A percentile compares a stretch with the other conserved stretches of the same genome.
Conservation (phyloP, 169 alveolate genomes). For the Cryptosporidium parvum region DNA sequence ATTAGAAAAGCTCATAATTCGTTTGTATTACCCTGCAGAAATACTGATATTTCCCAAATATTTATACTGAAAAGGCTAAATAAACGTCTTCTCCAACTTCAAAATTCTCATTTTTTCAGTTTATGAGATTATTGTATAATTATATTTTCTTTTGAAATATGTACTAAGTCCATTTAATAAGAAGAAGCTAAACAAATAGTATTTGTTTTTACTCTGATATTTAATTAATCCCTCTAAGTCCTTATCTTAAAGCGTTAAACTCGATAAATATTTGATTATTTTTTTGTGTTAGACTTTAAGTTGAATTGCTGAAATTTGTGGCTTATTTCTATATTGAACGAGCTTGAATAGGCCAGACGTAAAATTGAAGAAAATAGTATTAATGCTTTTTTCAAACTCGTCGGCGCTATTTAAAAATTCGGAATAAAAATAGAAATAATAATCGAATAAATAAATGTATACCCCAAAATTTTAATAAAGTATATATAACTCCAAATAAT, state of each 20-base stretch:
- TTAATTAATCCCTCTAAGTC: not conserved
- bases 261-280: not conserved
- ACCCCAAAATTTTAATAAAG: too few relatives aligned
- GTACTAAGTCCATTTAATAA: not conserved
- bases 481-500: not conserved
- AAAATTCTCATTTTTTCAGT: not conserved
- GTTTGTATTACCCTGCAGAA: slow-evolving; percentile 10
- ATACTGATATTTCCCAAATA: not conserved
- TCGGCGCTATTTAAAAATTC: not conserved
- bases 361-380: not conserved
- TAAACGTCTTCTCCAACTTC: not conserved
- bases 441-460: too few relatives aligned
- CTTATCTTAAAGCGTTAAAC: not conserved
- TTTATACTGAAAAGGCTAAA: slow-evolving; percentile 6
- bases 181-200: not conserved
- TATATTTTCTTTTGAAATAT: not conserved
- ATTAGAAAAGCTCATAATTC: slow-evolving; percentile 26
- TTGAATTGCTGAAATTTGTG: not conserved
- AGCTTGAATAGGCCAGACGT: not conserved
- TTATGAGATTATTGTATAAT: not conserved
- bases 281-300: not conserved
- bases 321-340: not conserved
- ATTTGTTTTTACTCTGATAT: not conserved
- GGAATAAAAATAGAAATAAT: not conserved
- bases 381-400: not conserved